A percentile compares a stretch with the other conserved stretches of the same genome.
phyloP scores from a whole-genome alignment of 1,139 yeast genomes.

The Taphrina pruni region DNA sequence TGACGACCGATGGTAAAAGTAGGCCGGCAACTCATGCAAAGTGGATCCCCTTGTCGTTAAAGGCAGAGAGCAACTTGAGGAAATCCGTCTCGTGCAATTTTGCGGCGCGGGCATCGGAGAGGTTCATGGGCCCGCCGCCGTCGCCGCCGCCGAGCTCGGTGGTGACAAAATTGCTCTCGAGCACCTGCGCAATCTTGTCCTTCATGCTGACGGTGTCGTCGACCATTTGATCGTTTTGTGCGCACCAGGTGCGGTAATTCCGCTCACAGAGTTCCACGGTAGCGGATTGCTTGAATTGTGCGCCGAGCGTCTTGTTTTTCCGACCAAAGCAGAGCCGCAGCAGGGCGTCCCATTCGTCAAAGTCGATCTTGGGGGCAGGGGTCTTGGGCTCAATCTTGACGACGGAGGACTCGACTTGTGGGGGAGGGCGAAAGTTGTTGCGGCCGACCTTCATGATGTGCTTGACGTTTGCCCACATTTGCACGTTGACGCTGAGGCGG shows the following conservation, averaged over 20 bases:
- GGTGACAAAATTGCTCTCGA: conserved; percentile 51
- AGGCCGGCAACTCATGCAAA: conserved; percentile 64
- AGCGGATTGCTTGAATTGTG: conserved; percentile 85
- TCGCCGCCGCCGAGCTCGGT: not conserved
- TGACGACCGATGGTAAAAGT: not conserved
- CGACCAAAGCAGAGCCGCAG: conserved; percentile 88
- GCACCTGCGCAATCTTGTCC: conserved; percentile 65
- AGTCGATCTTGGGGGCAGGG: conserved; percentile 91
- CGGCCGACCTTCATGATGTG: conserved; percentile 98
- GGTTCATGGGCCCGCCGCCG: conserved; percentile 64
- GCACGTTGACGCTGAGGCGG: conserved; percentile 92
- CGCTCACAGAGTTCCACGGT: conserved; percentile 85
- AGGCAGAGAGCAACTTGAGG: conserved; percentile 81
- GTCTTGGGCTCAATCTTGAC: conserved; percentile 88
- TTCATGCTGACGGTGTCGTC: conserved; percentile 63
- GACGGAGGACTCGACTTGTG: conserved; percentile 96
- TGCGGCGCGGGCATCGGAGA: conserved; percentile 85
- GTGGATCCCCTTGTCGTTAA: conserved; percentile 96
- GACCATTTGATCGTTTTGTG: conserved; percentile 58
- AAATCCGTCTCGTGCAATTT: conserved; percentile 96
- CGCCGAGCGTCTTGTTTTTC: conserved; percentile 85
- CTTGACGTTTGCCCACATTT: conserved; percentile 98
- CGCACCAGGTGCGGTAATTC: conserved; percentile 76
- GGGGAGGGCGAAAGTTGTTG: conserved; percentile 97
- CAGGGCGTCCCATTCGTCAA: conserved; percentile 96